Conservation (phyloP, 257 asterid species). For the Plantago major region DNA sequence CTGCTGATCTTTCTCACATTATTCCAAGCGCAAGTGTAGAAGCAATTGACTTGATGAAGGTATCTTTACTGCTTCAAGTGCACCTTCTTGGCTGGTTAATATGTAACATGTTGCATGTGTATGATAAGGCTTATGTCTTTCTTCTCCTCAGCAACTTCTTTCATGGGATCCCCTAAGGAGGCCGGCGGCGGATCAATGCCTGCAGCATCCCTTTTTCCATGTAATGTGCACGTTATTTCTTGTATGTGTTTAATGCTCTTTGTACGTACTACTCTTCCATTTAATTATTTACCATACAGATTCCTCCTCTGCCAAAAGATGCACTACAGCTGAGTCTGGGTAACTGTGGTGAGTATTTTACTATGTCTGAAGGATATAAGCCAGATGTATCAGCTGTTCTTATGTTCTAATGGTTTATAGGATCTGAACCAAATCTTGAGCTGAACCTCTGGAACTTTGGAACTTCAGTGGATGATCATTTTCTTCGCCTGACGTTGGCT, state of each 20-base stretch:
- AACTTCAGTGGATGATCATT: conserved; percentile 64
- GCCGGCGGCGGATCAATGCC: conserved; percentile 92
- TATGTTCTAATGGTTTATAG: conserved; percentile 31
- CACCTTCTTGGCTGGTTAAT: conserved; percentile 8
- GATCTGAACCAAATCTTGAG: conserved; percentile 88
- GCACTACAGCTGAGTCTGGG: conserved; percentile 65
- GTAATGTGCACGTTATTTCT: conserved; percentile 35
- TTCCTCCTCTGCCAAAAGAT: conserved; percentile 59
- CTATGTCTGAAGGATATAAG: conserved; percentile 18
- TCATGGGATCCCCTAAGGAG: conserved; percentile 95
- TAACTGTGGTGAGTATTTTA: conserved; percentile 32
- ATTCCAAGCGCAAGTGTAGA: conserved; percentile 80
- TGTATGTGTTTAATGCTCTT: conserved; percentile 17
- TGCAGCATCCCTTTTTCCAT: conserved; percentile 85
- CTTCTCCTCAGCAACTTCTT: conserved; percentile 65
- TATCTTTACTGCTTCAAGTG: conserved; percentile 17
- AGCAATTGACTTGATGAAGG: conserved; percentile 91
- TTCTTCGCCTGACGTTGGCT: conserved; percentile 93
- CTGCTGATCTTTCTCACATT: conserved; percentile 59
- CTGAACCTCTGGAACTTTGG: conserved; percentile 92
- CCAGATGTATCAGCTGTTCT: conserved; percentile 21
- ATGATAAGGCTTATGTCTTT: conserved; percentile 2
- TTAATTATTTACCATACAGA: conserved; percentile 52
- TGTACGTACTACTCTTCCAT: conserved; percentile 24
- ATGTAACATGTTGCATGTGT: conserved; percentile 8